A percentile compares a stretch with the other conserved stretches of the same genome.
These are phyloP conservation scores for Entoloma clypeatum DNA, from an alignment of 1,284 basidiomycete genomes.

Conservation along the genomic window DNA sequence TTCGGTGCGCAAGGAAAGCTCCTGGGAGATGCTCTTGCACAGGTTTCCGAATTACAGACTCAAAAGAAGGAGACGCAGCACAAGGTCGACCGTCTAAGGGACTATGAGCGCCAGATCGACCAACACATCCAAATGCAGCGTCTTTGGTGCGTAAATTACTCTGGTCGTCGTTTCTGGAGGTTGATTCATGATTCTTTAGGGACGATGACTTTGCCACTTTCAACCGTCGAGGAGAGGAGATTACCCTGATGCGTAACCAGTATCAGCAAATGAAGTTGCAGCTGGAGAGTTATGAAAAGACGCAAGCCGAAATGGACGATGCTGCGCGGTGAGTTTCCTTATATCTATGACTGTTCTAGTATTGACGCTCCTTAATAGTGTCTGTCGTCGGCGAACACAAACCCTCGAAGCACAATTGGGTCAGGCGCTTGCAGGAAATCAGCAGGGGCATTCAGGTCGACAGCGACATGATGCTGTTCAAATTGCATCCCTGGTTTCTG, in stretches of 20 bases:
- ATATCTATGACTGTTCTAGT: slow-evolving; percentile 2
- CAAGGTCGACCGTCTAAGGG: slow-evolving; percentile 66
- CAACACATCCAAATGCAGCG: slow-evolving; percentile 66
- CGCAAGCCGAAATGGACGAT: slow-evolving; percentile 49
- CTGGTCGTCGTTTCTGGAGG: background rate
- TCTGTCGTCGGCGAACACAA: slow-evolving; percentile 53
- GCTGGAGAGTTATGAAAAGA: slow-evolving; percentile 51
- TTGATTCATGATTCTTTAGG: slow-evolving; percentile 37
- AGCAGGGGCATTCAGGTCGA: slow-evolving; percentile 19
- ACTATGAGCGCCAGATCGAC: slow-evolving; percentile 72
- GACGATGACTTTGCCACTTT: slow-evolving; percentile 69
- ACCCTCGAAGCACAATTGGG: slow-evolving; percentile 53
- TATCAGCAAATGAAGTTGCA: slow-evolving; percentile 63
- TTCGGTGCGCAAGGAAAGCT: slow-evolving; percentile 66
- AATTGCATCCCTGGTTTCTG: slow-evolving; percentile 39
- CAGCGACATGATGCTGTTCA: slow-evolving; percentile 21
- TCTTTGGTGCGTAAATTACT: slow-evolving; percentile 48
- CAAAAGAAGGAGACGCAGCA: slow-evolving; percentile 66
- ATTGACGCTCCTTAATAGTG: slow-evolving; percentile 33
- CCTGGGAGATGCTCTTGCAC: slow-evolving; percentile 54
- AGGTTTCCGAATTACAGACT: slow-evolving; percentile 61
- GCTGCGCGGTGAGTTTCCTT: slow-evolving; percentile 46
- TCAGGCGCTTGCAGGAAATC: slow-evolving; percentile 23
- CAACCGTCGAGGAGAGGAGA: slow-evolving; percentile 57
- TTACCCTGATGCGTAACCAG: slow-evolving; percentile 50